Evolutionary conservation across 148 eudicot species (phyloP).

Genomic region (Salicornia ramosissima): DNA sequence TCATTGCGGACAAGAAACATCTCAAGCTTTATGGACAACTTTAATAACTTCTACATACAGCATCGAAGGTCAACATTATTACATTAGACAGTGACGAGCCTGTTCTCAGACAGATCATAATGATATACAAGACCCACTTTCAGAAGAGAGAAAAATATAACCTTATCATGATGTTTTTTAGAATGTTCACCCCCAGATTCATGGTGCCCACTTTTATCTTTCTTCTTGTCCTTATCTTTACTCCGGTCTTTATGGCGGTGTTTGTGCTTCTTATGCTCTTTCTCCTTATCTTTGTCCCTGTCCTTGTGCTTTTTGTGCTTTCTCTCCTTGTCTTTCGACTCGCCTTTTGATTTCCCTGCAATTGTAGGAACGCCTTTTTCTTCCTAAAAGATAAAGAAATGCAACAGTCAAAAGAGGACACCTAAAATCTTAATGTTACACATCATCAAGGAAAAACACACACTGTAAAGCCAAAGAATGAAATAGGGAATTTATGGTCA

Average conservation of each 20-base stretch:
- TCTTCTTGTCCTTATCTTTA: conserved; percentile 85
- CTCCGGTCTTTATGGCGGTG: conserved; percentile 93
- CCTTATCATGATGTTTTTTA: conserved; percentile 89
- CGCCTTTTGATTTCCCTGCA: conserved; percentile 70
- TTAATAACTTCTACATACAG: no score
- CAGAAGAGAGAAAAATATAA: conserved; percentile 19
- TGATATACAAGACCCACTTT: neutral
- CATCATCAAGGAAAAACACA: no score
- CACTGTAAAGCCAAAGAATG: no score
- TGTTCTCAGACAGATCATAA: neutral
- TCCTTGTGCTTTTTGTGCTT: conserved; percentile 86
- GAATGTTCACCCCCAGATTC: conserved; percentile 73
- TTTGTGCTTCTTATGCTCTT: conserved; percentile 92
- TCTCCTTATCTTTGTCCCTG: conserved; percentile 82
- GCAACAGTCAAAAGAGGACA: neutral
- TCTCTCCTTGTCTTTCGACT: conserved; percentile 83
- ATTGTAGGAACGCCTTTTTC: conserved; percentile 85
- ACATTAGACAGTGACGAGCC: neutral
- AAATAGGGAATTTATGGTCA: neutral
- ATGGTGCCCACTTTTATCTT: conserved; percentile 68
- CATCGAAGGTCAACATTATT: neutral
- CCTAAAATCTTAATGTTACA: no score
- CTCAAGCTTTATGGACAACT: no score
- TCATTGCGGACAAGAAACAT: no score
- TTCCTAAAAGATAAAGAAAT: conserved; percentile 38